Base-by-base conservation (phyloP, 768 basidiomycete genomes). In the Mycena sanguinolenta region DNA sequence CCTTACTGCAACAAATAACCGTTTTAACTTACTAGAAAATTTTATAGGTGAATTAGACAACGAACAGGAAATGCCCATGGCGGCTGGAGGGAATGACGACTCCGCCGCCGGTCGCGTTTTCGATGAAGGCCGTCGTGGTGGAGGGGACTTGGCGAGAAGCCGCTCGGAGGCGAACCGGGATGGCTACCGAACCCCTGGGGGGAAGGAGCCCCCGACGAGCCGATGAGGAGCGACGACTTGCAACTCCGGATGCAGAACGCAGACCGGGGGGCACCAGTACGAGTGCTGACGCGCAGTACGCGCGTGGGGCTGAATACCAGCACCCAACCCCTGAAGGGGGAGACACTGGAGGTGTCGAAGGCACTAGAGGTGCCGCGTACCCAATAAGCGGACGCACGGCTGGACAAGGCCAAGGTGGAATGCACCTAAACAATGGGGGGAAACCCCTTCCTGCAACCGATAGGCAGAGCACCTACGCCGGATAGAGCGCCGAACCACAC, bases 231-330 rank as follows among this genome's bases (percentile, higher is more conserved):
- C 61, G 49, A 49, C 61, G n/a, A 14, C 16, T 49, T 19, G 61
- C 61, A 63, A 63, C 61, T 63, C 49, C 21, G 61, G 61, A 19
- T 32, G 61, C 46, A 53, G 49, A 7, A 19, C 30, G 61, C 61
- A 32, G 2, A 36, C 61, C 61, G n/a, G 32, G 61, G 13, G 61
- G 61, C 27, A n/a, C 25, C 14, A 38, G 14, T 38, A 38, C 6
- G 6, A 63, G 49, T 63, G 32, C 21, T 36, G 28, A 44, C 19
- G 61, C 49, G 49, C 61, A 62, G n/a, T 14, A 36, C 36, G 46
- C 34, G 49, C 49, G 49, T 16, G 34, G 65, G 57, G 58, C 39
- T 39, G 58, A 34, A 6, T 1, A 52, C 3, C 55, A 49, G 49
- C 36, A 50, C 50, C 61, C 30, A 50, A 34, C 61, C 49, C 49